Conservation (phyloP, 2,329 filamentous ascomycete genomes). For the Aspergillus piperis region DNA sequence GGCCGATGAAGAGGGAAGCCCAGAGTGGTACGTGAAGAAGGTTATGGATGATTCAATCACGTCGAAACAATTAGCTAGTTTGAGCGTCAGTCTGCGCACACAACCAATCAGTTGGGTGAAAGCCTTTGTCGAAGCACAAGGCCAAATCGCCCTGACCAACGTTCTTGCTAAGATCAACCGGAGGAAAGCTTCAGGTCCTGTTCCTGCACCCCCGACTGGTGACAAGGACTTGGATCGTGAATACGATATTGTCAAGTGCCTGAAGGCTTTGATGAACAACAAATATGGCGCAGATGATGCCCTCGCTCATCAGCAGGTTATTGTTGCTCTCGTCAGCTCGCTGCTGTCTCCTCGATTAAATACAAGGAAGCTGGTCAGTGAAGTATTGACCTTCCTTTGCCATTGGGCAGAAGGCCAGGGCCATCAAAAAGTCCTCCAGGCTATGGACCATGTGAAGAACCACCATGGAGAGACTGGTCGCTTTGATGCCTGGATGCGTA, state of each 20-base stretch:
- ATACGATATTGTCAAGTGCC: conserved; percentile 96
- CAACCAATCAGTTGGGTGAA: conserved; percentile 98
- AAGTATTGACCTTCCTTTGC: conserved; percentile 93
- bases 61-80: conserved; percentile 83
- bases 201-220: conserved; percentile 59
- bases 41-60: conserved; percentile 96
- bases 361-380: conserved; percentile 90
- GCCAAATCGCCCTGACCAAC: conserved; percentile 92
- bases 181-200: conserved; percentile 73
- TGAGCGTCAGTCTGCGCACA: conserved; percentile 91
- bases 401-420: conserved; percentile 90
- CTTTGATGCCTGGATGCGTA: conserved; percentile 98
- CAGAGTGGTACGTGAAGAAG: conserved; percentile 96
- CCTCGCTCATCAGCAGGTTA: conserved; percentile 82
- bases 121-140: conserved; percentile 94
- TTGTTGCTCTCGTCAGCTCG: conserved; percentile 82
- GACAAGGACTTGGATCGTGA: conserved; percentile 87
- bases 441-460: conserved; percentile 86
- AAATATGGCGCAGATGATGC: conserved; percentile 98
- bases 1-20: conserved; percentile 91
- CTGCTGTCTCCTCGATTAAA: conserved; percentile 86
- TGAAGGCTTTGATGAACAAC: conserved; percentile 99
- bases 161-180: conserved; percentile 92
- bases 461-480: conserved; percentile 89
- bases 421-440: conserved; percentile 89